These are phyloP conservation scores for Kwoniella shandongensis DNA, from an alignment of 768 basidiomycete species.

Conservation along the genomic window DNA sequence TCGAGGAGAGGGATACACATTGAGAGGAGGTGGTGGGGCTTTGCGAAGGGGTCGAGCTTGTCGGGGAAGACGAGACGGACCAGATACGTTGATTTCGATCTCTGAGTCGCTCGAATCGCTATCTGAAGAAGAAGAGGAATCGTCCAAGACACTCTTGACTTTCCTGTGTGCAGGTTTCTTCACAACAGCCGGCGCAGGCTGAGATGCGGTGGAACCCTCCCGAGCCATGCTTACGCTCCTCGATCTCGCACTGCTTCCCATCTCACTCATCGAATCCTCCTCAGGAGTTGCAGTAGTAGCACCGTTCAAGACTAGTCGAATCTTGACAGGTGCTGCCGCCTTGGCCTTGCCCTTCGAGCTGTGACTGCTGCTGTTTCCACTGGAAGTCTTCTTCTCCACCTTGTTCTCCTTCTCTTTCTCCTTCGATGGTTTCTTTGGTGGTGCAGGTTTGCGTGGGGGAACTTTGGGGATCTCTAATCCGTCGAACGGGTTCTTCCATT, in stretches of 20 bases:
- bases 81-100: slow-evolving; percentile 28
- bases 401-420: slow-evolving; percentile 17
- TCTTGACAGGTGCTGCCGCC: slow-evolving; percentile 27
- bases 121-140: slow-evolving; percentile 38
- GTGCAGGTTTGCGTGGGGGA: slow-evolving; percentile 30
- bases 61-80: slow-evolving; percentile 14
- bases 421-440: slow-evolving; percentile 25
- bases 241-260: slow-evolving; percentile 18
- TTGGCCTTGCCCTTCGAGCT: slow-evolving; percentile 13
- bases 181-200: neutral
- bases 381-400: slow-evolving; percentile 13
- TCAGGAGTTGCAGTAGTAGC: slow-evolving; percentile 8
- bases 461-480: slow-evolving; percentile 40
- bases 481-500: slow-evolving; percentile 44
- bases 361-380: neutral
- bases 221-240: slow-evolving; percentile 17
- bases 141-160: slow-evolving; percentile 18
- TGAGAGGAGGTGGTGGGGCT: slow-evolving; percentile 27
- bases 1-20: slow-evolving; percentile 19
- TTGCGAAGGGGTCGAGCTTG: slow-evolving; percentile 20
- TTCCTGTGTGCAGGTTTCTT: slow-evolving; percentile 10
- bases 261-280: slow-evolving; percentile 19
- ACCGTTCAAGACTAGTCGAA: slow-evolving; percentile 22
- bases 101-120: slow-evolving; percentile 40
- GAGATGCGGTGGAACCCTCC: neutral